Evolutionary conservation across 1,284 basidiomycete species (phyloP).

Genomic region (Sparassis latifolia): DNA sequence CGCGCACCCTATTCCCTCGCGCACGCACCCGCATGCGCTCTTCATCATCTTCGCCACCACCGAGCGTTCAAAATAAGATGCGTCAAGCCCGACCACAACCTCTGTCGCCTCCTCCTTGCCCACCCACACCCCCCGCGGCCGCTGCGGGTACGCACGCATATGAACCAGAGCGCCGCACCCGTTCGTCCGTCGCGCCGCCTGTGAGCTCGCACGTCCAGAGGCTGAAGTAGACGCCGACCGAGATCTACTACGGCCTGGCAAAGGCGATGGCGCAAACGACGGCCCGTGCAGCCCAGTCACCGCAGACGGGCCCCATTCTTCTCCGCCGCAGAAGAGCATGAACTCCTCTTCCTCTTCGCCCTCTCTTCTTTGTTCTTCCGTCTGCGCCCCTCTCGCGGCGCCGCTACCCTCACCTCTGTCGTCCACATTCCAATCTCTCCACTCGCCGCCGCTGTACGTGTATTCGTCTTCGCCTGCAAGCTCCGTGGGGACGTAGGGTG

Average conservation of each 20-base stretch:
- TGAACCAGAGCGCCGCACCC: conserved; percentile 60
- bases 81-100: conserved; percentile 44
- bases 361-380: conserved; percentile 13
- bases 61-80: conserved; percentile 45
- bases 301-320: conserved; percentile 12
- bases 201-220: conserved; percentile 7
- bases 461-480: conserved; percentile 17
- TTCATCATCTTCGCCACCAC: conserved; percentile 41
- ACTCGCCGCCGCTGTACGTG: conserved; percentile 15
- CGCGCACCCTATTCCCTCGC: conserved; percentile 58
- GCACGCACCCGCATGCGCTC: conserved; percentile 55
- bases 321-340: conserved; percentile 47
- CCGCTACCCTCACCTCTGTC: conserved; percentile 9
- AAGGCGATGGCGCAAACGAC: conserved; percentile 15
- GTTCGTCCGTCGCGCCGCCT: conserved; percentile 28
- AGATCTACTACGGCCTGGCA: conserved; percentile 24
- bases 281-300: conserved; percentile 5
- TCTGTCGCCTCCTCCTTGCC: conserved; percentile 44
- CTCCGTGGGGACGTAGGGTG: conserved; percentile 13
- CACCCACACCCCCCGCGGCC: conserved; percentile 47
- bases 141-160: conserved; percentile 42
- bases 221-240: conserved; percentile 30
- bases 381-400: conserved; percentile 1
- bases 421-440: conserved; percentile 16
- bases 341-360: conserved; percentile 26